A percentile compares a stretch with the other conserved stretches of the same genome.
phyloP scores from a whole-genome alignment of 441 rosid species.

The Breynia disticha region DNA sequence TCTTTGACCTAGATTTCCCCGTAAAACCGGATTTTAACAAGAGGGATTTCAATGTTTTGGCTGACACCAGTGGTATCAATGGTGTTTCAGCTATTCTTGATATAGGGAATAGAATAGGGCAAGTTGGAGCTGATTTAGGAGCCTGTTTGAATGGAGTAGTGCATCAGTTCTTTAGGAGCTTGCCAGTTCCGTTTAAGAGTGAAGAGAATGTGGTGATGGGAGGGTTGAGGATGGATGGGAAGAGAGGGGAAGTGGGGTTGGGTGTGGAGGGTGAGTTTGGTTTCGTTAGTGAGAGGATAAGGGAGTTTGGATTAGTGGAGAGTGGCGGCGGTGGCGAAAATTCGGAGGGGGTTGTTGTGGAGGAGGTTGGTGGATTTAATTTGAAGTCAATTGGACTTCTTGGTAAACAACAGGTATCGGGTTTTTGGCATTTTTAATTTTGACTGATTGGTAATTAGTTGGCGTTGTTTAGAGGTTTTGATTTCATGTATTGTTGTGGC shows the following conservation, averaged over 20 bases:
- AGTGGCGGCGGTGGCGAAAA: constrained; percentile 14
- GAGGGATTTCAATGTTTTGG: constrained; percentile 33
- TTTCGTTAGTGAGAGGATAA: constrained; percentile 36
- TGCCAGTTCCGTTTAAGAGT: constrained; percentile 56
- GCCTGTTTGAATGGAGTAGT: constrained; percentile 63
- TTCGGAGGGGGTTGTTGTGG: constrained; percentile 17
- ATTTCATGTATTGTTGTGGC: too few species aligned
- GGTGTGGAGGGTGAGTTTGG: constrained; percentile 32
- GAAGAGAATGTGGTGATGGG: constrained; percentile 32
- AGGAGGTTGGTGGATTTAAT: constrained; percentile 42
- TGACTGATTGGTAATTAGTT: neutral
- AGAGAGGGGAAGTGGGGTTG: constrained; percentile 9
- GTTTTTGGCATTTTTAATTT: neutral
- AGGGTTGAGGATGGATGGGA: constrained; percentile 11
- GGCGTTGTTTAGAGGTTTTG: neutral
- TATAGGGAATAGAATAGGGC: constrained; percentile 72
- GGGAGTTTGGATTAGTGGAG: constrained; percentile 33
- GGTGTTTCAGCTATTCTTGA: constrained; percentile 64
- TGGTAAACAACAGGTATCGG: constrained; percentile 61
- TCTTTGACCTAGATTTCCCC: constrained; percentile 63
- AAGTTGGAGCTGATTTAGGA: constrained; percentile 76
- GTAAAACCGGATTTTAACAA: constrained; percentile 26
- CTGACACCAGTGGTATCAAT: constrained; percentile 33
- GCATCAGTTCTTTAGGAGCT: constrained; percentile 62
- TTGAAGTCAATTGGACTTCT: constrained; percentile 40